Evolutionary conservation across 2,329 filamentous ascomycete genomes (phyloP).

Genomic region (Ceratocystis alfenasii): DNA sequence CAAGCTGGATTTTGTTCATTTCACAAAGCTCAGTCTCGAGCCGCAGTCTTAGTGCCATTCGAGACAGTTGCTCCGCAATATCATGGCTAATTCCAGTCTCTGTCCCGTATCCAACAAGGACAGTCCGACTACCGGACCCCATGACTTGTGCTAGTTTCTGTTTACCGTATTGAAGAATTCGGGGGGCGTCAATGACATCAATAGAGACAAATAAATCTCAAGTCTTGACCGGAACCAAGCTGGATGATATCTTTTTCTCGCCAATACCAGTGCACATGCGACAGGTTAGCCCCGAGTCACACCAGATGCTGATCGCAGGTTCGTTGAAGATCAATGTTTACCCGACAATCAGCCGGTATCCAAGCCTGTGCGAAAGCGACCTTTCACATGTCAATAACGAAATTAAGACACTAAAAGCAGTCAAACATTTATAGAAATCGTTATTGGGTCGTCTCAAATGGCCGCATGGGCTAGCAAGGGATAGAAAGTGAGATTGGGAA

Average conservation of each 20-base stretch:
- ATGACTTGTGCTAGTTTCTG: background rate
- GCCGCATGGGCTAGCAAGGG: background rate
- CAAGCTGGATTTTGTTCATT: conserved; percentile 63
- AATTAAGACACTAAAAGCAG: background rate
- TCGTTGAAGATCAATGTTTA: background rate
- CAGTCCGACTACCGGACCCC: conserved; percentile 28
- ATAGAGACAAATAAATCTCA: background rate
- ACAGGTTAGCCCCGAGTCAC: background rate
- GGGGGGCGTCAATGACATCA: background rate
- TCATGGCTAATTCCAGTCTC: conserved; percentile 94
- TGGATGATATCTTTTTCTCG: background rate
- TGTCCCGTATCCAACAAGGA: conserved; percentile 77
- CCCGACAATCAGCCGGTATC: background rate
- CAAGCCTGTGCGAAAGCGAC: background rate
- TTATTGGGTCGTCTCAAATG: background rate
- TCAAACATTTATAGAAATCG: background rate
- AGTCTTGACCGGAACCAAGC: no score
- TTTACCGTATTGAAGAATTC: background rate
- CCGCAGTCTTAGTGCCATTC: conserved; percentile 61
- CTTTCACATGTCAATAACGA: background rate
- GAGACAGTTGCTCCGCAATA: conserved; percentile 71
- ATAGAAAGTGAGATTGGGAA: background rate
- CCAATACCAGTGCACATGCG: background rate
- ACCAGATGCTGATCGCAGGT: background rate
- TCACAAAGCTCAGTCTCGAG: conserved; percentile 66